Percentiles rank a stretch among this genome's conserved stretches.
These are phyloP conservation scores for Sporothrix mexicana DNA, from an alignment of 2,329 filamentous ascomycete genomes.

Conservation along the genomic window DNA sequence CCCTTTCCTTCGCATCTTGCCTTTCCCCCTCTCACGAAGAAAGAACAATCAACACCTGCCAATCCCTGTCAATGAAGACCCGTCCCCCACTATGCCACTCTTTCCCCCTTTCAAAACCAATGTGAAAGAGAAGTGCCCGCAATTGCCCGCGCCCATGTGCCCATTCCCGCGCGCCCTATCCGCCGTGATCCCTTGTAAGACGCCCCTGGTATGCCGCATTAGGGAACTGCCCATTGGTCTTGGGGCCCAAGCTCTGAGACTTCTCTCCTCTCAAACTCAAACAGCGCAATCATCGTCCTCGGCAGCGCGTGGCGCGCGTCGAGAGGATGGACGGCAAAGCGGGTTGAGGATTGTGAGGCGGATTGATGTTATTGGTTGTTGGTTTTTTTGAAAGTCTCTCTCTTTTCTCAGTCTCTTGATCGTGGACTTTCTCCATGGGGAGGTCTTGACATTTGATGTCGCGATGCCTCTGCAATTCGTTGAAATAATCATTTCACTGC, in stretches of 20 bases:
- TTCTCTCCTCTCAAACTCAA: neutral
- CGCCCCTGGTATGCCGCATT: neutral
- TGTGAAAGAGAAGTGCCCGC: neutral
- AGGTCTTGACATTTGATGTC: no score
- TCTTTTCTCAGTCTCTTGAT: neutral
- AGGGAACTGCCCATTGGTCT: constrained; percentile 14
- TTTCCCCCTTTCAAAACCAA: neutral
- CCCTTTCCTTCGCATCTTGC: no score
- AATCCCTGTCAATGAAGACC: neutral
- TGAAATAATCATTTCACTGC: no score
- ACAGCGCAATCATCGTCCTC: neutral
- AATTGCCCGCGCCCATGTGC: neutral
- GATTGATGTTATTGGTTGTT: constrained; percentile 5
- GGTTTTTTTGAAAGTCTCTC: neutral
- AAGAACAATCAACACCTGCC: neutral
- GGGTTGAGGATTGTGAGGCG: neutral
- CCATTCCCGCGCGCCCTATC: neutral
- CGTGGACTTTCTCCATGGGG: neutral
- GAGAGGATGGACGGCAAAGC: neutral
- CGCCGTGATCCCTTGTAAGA: neutral
- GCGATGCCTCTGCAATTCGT: no score
- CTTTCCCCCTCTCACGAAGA: neutral
- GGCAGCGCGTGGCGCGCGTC: constrained; percentile 8
- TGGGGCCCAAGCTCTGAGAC: neutral
- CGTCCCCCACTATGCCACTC: neutral